Evolutionary conservation across 2,329 filamentous ascomycete species (phyloP).

Genomic region (Pseudogymnoascus sp.): DNA sequence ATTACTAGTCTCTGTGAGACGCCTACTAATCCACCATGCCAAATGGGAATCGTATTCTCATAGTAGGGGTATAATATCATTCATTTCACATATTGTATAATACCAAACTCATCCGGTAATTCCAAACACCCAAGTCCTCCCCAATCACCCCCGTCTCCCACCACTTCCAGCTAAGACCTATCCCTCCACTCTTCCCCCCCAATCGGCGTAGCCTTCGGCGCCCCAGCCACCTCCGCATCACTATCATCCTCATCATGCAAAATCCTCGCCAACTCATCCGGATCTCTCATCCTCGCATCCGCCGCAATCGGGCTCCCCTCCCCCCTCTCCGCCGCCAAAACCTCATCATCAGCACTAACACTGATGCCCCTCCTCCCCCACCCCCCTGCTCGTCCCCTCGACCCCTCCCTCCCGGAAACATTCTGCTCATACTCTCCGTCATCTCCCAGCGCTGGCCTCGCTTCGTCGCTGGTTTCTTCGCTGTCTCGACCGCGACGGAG

Average conservation of each 20-base stretch:
- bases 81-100: not conserved
- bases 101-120: not conserved
- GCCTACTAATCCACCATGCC: no score
- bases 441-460: slow-evolving; percentile 18
- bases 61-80: not conserved
- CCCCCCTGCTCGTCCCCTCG: slow-evolving; percentile 18
- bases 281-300: slow-evolving; percentile 58
- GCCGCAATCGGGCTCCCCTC: slow-evolving; percentile 38
- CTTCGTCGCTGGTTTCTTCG: slow-evolving; percentile 16
- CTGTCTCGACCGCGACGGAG: slow-evolving; percentile 46
- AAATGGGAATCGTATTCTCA: no score
- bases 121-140: not conserved
- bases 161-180: not conserved
- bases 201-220: not conserved
- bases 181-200: slow-evolving; percentile 3
- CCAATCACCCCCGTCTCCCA: not conserved
- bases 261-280: slow-evolving; percentile 53
- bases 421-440: slow-evolving; percentile 18
- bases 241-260: slow-evolving; percentile 47
- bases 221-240: slow-evolving; percentile 14
- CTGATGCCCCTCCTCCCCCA: slow-evolving; percentile 60
- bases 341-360: slow-evolving; percentile 55
- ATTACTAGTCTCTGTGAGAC: no score
- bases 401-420: not conserved
- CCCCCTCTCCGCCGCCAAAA: slow-evolving; percentile 42